These are phyloP conservation scores for Alternaria tenuissima DNA, from an alignment of 2,329 filamentous ascomycete genomes.

Conservation along the genomic window DNA sequence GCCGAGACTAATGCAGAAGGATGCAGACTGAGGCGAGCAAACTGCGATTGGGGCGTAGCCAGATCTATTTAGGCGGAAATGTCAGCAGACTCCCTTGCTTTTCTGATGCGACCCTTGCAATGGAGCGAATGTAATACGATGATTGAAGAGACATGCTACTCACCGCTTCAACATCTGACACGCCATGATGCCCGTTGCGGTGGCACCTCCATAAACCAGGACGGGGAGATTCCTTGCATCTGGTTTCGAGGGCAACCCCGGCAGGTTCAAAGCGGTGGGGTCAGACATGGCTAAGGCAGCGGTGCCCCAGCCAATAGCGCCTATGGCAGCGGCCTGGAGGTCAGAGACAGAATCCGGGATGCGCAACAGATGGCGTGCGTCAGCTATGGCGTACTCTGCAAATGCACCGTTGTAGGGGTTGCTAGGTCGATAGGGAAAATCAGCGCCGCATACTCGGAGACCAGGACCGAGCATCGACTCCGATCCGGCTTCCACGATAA, in stretches of 20 bases:
- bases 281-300: neutral
- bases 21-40: neutral
- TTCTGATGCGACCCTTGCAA: neutral
- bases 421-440: neutral
- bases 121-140: too few species aligned
- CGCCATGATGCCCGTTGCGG: constrained; percentile 1
- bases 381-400: neutral
- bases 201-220: neutral
- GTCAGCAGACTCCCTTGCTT: neutral
- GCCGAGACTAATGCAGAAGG: neutral
- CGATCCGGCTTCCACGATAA: neutral
- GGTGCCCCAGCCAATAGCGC: constrained; percentile 3
- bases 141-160: neutral
- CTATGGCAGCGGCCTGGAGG: neutral
- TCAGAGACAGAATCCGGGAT: neutral
- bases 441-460: neutral
- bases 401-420: constrained; percentile 1
- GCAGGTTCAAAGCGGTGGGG: neutral
- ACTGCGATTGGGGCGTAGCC: constrained; percentile 3
- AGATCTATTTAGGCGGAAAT: neutral
- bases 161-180: neutral
- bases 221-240: neutral
- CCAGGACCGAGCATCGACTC: neutral
- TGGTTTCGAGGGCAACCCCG: neutral
- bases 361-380: neutral